Conservation (phyloP, 768 basidiomycete species). For the Tulasnella sp. region DNA sequence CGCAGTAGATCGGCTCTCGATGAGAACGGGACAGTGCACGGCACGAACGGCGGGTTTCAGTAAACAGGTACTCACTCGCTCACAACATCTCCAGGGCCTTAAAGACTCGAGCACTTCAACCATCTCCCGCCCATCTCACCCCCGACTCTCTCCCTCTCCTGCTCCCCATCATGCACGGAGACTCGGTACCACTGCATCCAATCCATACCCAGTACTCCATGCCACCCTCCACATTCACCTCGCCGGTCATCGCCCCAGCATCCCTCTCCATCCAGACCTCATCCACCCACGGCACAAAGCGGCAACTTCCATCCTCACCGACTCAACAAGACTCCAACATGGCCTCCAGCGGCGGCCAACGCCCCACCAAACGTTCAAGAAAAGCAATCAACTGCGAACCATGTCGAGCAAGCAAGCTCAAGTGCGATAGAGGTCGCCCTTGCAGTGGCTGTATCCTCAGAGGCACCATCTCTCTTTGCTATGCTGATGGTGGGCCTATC, state of each 20-base stretch:
- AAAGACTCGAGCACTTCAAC: not conserved
- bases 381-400: slow-evolving; percentile 90
- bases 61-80: not conserved
- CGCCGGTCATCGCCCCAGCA: not conserved
- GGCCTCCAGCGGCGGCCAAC: slow-evolving; percentile 11
- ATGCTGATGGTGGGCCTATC: slow-evolving; percentile 52
- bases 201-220: slow-evolving; percentile 17
- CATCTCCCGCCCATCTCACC: not conserved
- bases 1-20: slow-evolving; percentile 6
- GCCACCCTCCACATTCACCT: not conserved
- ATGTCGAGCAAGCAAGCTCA: slow-evolving; percentile 51
- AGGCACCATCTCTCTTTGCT: slow-evolving; percentile 76
- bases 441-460: slow-evolving; percentile 82
- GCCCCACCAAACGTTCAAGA: slow-evolving; percentile 71
- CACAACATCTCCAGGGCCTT: not conserved
- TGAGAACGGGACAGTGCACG: not conserved
- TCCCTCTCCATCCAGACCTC: slow-evolving; percentile 8
- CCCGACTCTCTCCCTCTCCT: not conserved
- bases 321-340: not conserved
- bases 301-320: slow-evolving; percentile 10
- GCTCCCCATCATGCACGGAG: not conserved
- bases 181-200: slow-evolving; percentile 20
- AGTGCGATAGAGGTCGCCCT: slow-evolving; percentile 86
- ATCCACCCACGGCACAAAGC: slow-evolving; percentile 16
- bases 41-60: not conserved